Evolutionary conservation across 2,329 filamentous ascomycete genomes (phyloP), one percentile per base, ranked within the genome.

Genomic region (Chaetothyriales sp.): DNA sequence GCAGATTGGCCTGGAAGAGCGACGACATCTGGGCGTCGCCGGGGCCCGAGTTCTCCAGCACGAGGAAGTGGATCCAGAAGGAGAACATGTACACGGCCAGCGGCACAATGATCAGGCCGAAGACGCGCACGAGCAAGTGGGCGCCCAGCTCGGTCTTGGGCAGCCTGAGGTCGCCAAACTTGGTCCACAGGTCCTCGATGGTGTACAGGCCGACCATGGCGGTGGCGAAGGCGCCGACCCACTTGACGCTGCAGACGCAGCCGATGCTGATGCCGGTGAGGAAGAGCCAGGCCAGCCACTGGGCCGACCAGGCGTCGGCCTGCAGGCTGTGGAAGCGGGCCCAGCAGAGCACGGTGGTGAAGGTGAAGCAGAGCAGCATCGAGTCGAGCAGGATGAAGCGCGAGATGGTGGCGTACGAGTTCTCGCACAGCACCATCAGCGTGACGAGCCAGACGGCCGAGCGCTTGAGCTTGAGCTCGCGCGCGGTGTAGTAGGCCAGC

Each of bases 11-110:
- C 69, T 98, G 92, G 78, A 98, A 98, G 48, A 98, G 80, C 22
- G 92, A 98, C 73, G 89, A 95, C 92, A 98, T 98, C 71, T 98
- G 92, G n/a, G 92, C 92, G 73, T 98, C 92, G 51, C 92, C 92
- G 6, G 94, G 92, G 18, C 92, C 92, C 62, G 84, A 90, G 71
- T 88, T 90, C 69, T 94, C 87, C 53, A 98, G 79, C 57, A 98
- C 87, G 56, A 88, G 77, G 69, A 98, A 98, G 71, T 98, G 92
- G 50, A 95, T 71, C 62, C 86, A 94, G 69, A 98, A 98, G 44
- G 89, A 94, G 66, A 95, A 83, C 71, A 95, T 83, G 73, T 98
- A 98, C 62, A 98, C 88, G 53, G 90, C 73, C 64, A 94, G 75
- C 5, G 92, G 92, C 48, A 98, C 77, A 56, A 95, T 66, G 57